phyloP scores from a whole-genome alignment of 2,329 filamentous ascomycete genomes.

The Neonectria punicea region DNA sequence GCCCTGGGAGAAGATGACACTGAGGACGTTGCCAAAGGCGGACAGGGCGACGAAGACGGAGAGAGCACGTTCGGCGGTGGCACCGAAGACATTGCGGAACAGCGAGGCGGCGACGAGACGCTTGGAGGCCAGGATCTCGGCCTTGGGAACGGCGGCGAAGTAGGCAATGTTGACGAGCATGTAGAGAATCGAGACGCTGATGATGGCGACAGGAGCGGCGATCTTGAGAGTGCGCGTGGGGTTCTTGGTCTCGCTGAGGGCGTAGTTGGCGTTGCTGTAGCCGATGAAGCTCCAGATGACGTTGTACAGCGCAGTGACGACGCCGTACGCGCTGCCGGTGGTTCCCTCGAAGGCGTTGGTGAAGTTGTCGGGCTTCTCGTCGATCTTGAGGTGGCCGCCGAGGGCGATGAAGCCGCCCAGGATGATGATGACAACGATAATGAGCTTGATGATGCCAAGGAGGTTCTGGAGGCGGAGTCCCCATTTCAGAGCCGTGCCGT shows the following conservation, averaged over 20 bases:
- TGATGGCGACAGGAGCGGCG: slow-evolving; percentile 70
- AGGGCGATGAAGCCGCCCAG: slow-evolving; percentile 70
- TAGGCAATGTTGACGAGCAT: slow-evolving; percentile 75
- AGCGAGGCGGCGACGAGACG: slow-evolving; percentile 64
- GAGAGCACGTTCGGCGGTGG: slow-evolving; percentile 65
- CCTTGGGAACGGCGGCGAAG: slow-evolving; percentile 67
- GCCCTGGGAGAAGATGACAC: slow-evolving; percentile 75
- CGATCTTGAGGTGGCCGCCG: slow-evolving; percentile 68
- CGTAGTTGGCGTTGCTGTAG: slow-evolving; percentile 76
- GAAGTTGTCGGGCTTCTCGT: slow-evolving; percentile 70
- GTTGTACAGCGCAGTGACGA: slow-evolving; percentile 77
- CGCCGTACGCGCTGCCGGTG: slow-evolving; percentile 71
- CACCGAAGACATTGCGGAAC: slow-evolving; percentile 67
- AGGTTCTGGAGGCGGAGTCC: slow-evolving; percentile 74
- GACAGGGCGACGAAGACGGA: slow-evolving; percentile 75
- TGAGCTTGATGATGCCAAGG: slow-evolving; percentile 73
- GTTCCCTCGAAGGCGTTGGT: slow-evolving; percentile 72
- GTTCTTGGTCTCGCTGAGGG: slow-evolving; percentile 72
- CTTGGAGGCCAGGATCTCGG: slow-evolving; percentile 62
- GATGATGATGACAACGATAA: slow-evolving; percentile 73
- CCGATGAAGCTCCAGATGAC: slow-evolving; percentile 78
- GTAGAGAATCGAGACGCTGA: slow-evolving; percentile 69
- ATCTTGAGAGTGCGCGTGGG: slow-evolving; percentile 72
- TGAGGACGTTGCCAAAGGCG: slow-evolving; percentile 74
- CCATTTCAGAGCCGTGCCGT: slow-evolving; percentile 72